These are phyloP conservation scores for Musa schizocarpa DNA, from an alignment of 176 grass and related monocot species.

Conservation along the genomic window DNA sequence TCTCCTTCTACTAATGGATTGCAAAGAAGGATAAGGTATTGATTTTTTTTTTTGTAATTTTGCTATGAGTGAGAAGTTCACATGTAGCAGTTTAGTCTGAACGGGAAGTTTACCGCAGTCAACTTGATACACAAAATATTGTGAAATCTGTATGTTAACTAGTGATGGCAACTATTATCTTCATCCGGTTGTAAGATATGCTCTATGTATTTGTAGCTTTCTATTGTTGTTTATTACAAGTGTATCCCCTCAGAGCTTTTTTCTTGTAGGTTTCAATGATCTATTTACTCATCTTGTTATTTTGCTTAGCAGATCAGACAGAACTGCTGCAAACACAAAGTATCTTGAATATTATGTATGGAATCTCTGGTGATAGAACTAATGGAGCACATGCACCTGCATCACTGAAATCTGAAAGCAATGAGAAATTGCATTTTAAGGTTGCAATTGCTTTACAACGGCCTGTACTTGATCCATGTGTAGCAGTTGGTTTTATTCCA, in stretches of 20 bases:
- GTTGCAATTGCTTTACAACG: conserved; percentile 59
- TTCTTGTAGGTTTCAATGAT: neutral
- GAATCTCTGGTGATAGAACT: conserved; percentile 72
- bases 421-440: conserved; percentile 60
- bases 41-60: no score
- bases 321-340: conserved; percentile 49
- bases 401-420: conserved; percentile 28
- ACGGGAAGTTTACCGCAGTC: no score
- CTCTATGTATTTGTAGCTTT: neutral
- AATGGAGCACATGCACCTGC: conserved; percentile 73
- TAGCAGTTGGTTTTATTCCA: conserved; percentile 95
- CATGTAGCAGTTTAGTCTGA: no score
- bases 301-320: conserved; percentile 41
- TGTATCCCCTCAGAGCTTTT: neutral
- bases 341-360: conserved; percentile 71
- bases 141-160: neutral
- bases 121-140: neutral
- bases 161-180: neutral
- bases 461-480: conserved; percentile 81
- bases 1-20: no score
- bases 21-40: no score
- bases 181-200: neutral
- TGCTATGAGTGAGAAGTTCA: no score
- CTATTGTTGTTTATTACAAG: no score
- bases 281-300: conserved; percentile 10